These are phyloP conservation scores for Bondarzewia mesenterica DNA, from an alignment of 1,284 basidiomycete species.

Conservation along the genomic window DNA sequence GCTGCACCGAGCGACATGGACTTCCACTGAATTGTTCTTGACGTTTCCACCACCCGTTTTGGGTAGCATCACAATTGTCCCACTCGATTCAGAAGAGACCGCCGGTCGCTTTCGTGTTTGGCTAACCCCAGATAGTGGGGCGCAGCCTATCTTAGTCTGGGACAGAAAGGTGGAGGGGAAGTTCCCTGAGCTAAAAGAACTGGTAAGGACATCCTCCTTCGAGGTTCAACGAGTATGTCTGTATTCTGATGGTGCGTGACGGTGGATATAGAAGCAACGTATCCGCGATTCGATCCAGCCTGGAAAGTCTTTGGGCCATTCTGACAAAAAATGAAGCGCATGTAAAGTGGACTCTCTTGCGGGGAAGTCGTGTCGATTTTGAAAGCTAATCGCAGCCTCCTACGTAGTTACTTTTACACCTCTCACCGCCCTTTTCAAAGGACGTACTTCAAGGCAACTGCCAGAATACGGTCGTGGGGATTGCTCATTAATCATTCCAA, in stretches of 20 bases:
- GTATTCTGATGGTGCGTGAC: not conserved
- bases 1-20: slow-evolving; percentile 84
- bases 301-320: slow-evolving; percentile 74
- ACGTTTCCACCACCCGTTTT: slow-evolving; percentile 78
- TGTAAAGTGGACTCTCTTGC: not conserved
- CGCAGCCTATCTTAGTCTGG: slow-evolving; percentile 49
- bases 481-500: too few species aligned
- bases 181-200: slow-evolving; percentile 83
- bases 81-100: slow-evolving; percentile 73
- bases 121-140: slow-evolving; percentile 43
- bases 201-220: slow-evolving; percentile 55
- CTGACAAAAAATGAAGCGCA: slow-evolving; percentile 37
- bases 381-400: not conserved
- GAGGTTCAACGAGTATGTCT: not conserved
- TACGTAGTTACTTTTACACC: too few species aligned
- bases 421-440: too few species aligned
- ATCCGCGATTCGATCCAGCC: slow-evolving; percentile 79
- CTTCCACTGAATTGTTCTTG: slow-evolving; percentile 80
- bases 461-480: too few species aligned
- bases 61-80: slow-evolving; percentile 60
- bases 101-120: slow-evolving; percentile 86
- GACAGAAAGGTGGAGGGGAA: slow-evolving; percentile 82
- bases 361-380: too few species aligned
- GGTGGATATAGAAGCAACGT: slow-evolving; percentile 70
- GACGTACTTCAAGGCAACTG: too few species aligned